Evolutionary conservation across 768 basidiomycete species (phyloP).

Genomic region (Leccinum pellstonianum): DNA sequence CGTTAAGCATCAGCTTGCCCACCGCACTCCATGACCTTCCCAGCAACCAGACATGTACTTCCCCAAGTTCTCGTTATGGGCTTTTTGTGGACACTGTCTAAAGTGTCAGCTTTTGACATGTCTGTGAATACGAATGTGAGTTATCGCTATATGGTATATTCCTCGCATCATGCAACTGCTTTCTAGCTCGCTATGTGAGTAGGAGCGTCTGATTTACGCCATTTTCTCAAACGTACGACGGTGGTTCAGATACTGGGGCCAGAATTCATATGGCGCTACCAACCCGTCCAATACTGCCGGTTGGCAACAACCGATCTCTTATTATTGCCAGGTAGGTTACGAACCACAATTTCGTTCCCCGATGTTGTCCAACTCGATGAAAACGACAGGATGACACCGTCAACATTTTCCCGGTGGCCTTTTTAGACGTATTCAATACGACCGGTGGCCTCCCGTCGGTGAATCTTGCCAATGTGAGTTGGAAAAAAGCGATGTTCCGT

Average conservation of each 20-base stretch:
- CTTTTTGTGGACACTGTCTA: background rate
- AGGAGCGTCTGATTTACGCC: background rate
- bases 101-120: constrained; percentile 17
- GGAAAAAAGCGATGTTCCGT: background rate
- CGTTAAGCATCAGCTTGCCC: background rate
- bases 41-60: background rate
- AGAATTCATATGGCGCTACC: constrained; percentile 38
- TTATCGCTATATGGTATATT: background rate
- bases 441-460: constrained; percentile 58
- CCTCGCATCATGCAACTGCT: background rate
- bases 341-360: background rate
- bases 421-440: constrained; percentile 57
- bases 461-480: constrained; percentile 56
- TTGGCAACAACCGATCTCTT: constrained; percentile 34
- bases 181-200: constrained; percentile 24
- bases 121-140: constrained; percentile 23
- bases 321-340: constrained; percentile 31
- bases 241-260: constrained; percentile 36
- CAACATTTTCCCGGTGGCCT: constrained; percentile 60
- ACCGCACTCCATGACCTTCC: background rate
- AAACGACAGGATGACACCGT: constrained; percentile 49
- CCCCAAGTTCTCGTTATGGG: background rate
- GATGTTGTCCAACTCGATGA: background rate
- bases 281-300: constrained; percentile 29
- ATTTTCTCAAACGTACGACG: background rate